Evolutionary conservation across 495 filamentous ascomycete genomes (phyloP).

Genomic region (Apiosordaria backusii): DNA sequence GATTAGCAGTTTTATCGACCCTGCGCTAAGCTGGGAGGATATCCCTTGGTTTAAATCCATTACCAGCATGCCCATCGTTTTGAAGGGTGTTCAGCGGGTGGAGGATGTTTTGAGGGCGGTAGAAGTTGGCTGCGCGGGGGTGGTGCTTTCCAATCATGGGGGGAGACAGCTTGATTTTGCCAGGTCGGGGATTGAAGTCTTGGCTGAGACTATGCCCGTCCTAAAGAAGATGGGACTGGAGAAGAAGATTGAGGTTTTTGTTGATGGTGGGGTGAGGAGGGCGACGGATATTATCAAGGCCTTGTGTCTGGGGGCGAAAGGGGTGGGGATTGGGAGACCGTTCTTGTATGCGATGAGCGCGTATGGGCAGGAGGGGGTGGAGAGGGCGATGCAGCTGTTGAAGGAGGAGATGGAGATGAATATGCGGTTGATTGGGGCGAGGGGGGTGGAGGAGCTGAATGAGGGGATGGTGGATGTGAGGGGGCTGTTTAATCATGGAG

Average conservation of each 20-base stretch:
- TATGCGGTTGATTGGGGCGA: constrained; percentile 87
- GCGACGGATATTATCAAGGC: constrained; percentile 97
- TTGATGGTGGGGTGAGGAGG: constrained; percentile 87
- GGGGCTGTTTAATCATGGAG: constrained; percentile 66
- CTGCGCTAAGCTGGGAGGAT: constrained; percentile 83
- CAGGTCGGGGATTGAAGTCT: constrained; percentile 83
- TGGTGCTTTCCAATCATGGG: constrained; percentile 95
- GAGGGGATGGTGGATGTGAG: constrained; percentile 74
- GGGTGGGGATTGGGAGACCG: constrained; percentile 90
- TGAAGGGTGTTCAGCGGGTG: constrained; percentile 94
- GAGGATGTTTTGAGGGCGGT: constrained; percentile 89
- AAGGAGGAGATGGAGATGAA: constrained; percentile 99
- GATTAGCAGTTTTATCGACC: constrained; percentile 96
- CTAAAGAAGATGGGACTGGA: constrained; percentile 79
- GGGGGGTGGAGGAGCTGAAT: constrained; percentile 68
- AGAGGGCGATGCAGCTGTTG: constrained; percentile 88
- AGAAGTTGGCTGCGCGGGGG: constrained; percentile 80
- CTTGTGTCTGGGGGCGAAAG: constrained; percentile 85
- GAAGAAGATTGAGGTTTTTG: constrained; percentile 80
- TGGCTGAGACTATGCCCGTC: constrained; percentile 95
- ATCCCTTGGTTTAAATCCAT: constrained; percentile 91
- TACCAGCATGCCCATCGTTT: constrained; percentile 93
- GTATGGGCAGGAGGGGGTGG: constrained; percentile 83
- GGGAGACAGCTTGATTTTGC: constrained; percentile 95
- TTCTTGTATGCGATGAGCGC: constrained; percentile 96